Base-by-base conservation (phyloP, 345 rosid species). In the Corchorus olitorius region DNA sequence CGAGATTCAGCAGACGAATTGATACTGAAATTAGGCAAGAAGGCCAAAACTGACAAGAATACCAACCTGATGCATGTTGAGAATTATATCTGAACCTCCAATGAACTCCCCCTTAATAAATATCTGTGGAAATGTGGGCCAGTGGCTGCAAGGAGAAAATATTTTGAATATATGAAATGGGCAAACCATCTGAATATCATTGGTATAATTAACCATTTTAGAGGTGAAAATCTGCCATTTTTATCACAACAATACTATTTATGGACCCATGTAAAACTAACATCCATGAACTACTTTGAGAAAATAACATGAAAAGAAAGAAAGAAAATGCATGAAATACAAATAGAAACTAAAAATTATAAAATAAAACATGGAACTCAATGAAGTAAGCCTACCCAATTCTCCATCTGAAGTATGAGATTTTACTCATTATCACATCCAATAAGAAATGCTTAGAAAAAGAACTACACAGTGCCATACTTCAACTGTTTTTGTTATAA, bases 91-190 rank as follows among this genome's bases (percentile, higher is more conserved):
- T 8, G 97, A 96, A 59, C 99, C 98, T 49, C 99, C 99, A 65
- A 92, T 77, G 72, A 96, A 93, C 85, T 96, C 98, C 41, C 99
- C 99, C 77, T 89, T 93, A 45, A 96, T 88, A 81, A 96, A 93
- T 77, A 96, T 84, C 81, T 93, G 98, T 2, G 99, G 99, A 82
- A 93, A 96, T 52, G 99, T 96, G 6, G 99, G 98, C 98, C 99
- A 96, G 65, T 83, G 79, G 87, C 99, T 96, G 88, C 86, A 84
- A 33, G 75, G 14, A 70, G 78, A 69, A 19, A 60, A n/a, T 39
- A 59, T 60, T 43, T 27, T 56, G 67, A 65, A 48, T 33, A 3
- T 27, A 56, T 16, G 53, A 62, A 68, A 72, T 22, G 58, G 27
- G 48, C 49, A 43, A 3, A 12, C 66, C 62, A 72, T 54, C 50